Conservation (phyloP, 75 land plant species). For the Picea sitchensis region DNA sequence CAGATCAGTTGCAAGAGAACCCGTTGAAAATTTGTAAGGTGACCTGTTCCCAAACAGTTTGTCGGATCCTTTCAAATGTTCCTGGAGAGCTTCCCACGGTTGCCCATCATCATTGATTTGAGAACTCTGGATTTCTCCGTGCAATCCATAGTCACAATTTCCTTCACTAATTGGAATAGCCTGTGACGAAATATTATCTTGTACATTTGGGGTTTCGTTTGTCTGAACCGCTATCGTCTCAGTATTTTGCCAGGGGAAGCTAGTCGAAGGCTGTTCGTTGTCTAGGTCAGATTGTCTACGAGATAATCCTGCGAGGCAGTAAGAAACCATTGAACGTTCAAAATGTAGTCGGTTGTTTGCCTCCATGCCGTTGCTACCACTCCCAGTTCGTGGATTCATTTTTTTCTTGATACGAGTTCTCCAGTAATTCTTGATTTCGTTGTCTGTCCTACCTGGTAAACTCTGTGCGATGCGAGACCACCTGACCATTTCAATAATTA, state of each 20-base stretch:
- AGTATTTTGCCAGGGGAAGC: neutral
- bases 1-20: too few relatives aligned
- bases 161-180: too few relatives aligned
- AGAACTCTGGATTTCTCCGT: too few relatives aligned
- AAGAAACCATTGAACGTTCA: neutral
- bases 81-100: too few relatives aligned
- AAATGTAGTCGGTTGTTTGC: neutral
- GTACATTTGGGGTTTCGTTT: neutral
- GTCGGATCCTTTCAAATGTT: neutral
- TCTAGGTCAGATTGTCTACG: neutral
- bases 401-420: slow-evolving; percentile 14
- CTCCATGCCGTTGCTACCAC: neutral
- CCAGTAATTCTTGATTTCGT: slow-evolving; percentile 17
- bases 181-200: too few relatives aligned
- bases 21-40: too few relatives aligned
- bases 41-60: too few relatives aligned
- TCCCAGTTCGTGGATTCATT: neutral
- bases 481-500: too few relatives aligned
- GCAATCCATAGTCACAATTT: too few relatives aligned
- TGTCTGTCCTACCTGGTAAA: slow-evolving; percentile 14
- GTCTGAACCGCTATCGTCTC: neutral
- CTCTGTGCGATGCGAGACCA: slow-evolving; percentile 5
- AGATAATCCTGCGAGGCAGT: neutral
- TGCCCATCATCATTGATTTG: too few relatives aligned
- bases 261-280: neutral